Conservation (phyloP, 495 filamentous ascomycete genomes). For the Apiosordaria backusii region DNA sequence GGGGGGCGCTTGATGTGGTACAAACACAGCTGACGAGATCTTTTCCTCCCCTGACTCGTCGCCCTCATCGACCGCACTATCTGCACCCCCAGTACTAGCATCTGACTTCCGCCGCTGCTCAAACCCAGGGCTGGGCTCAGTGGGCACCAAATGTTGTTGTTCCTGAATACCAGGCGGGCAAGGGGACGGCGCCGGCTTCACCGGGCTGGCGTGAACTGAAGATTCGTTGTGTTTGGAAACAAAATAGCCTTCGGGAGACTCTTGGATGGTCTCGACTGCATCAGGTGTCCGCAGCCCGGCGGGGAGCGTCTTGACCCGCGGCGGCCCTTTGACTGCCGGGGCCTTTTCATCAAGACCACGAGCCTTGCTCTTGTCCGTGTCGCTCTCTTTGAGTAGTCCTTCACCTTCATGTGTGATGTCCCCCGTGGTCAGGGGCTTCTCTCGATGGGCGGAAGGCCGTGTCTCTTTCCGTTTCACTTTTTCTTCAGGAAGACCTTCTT, state of each 20-base stretch:
- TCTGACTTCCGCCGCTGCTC: constrained; percentile 29
- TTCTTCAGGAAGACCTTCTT: constrained; percentile 71
- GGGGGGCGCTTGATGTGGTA: constrained; percentile 74
- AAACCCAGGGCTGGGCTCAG: constrained; percentile 11
- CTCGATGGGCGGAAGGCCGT: constrained; percentile 30
- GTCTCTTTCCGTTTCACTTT: constrained; percentile 44
- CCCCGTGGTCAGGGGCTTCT: constrained; percentile 18
- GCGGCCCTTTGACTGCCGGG: constrained; percentile 8
- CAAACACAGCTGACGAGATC: constrained; percentile 90
- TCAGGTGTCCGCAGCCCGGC: constrained; percentile 19
- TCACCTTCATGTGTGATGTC: constrained; percentile 17
- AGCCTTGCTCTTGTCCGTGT: neutral
- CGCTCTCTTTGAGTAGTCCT: constrained; percentile 9
- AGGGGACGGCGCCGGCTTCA: constrained; percentile 8
- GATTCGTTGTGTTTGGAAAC: constrained; percentile 6
- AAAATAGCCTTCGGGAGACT: constrained; percentile 26
- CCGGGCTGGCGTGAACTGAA: constrained; percentile 1
- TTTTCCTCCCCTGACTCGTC: constrained; percentile 89
- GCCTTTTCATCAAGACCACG: constrained; percentile 10
- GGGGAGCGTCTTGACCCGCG: constrained; percentile 16
- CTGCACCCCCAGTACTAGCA: constrained; percentile 33
- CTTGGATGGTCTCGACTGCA: constrained; percentile 7
- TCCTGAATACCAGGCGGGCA: constrained; percentile 7
- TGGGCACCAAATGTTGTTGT: constrained; percentile 12
- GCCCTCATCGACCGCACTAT: constrained; percentile 55